Evolutionary conservation across 139 green algal species (phyloP).

Genomic region (Edaphochlamys debaryana): DNA sequence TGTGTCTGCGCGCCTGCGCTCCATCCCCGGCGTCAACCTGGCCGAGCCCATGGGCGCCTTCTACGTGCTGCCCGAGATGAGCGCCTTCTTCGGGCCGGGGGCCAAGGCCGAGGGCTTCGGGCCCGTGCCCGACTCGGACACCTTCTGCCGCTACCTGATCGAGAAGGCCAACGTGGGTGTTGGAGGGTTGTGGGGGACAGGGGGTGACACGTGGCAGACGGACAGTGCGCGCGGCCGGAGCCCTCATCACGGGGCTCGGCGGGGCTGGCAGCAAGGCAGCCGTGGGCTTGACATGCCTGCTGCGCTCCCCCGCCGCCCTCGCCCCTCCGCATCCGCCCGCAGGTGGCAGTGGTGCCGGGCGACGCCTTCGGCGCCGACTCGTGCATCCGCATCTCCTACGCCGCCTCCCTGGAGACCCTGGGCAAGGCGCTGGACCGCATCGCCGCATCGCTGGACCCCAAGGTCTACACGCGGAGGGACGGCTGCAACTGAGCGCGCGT

Average conservation of each 20-base stretch:
- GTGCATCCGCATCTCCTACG: slow-evolving; percentile 95
- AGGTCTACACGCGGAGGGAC: not conserved
- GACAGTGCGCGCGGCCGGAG: no score
- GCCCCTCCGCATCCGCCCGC: no score
- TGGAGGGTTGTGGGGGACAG: not conserved
- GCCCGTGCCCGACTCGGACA: slow-evolving; percentile 80
- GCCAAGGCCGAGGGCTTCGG: slow-evolving; percentile 76
- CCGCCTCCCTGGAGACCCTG: slow-evolving; percentile 84
- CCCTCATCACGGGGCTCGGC: no score
- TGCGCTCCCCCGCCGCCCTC: no score
- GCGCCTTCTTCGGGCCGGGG: slow-evolving; percentile 78
- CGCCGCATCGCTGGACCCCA: slow-evolving; percentile 65
- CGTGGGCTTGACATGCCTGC: no score
- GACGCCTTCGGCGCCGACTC: slow-evolving; percentile 92
- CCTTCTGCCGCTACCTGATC: slow-evolving; percentile 86
- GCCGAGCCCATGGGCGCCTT: slow-evolving; percentile 88
- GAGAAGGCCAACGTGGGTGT: slow-evolving; percentile 70
- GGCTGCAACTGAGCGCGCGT: not conserved
- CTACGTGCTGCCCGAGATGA: slow-evolving; percentile 94
- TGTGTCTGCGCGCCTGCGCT: slow-evolving; percentile 71
- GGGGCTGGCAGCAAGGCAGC: no score
- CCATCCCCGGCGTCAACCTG: slow-evolving; percentile 83
- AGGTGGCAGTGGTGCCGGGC: slow-evolving; percentile 93
- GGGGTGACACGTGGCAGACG: not conserved
- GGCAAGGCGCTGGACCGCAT: slow-evolving; percentile 84